Conservation (phyloP, 345 rosid genomes). For the Cardamine chenopodiifolia region DNA sequence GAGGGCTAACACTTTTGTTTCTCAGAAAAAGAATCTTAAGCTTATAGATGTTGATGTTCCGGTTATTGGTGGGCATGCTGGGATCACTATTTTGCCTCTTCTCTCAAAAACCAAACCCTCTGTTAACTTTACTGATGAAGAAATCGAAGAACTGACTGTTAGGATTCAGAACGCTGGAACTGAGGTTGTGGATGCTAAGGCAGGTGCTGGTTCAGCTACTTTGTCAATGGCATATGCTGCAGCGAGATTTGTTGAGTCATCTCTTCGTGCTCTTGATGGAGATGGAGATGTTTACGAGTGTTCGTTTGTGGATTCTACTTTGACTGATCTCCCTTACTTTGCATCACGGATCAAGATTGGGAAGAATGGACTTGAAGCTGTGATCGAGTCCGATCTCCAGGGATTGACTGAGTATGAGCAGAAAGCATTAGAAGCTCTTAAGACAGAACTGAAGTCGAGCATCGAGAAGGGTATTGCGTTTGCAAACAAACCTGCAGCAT, state of each 20-base stretch:
- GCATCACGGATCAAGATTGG: slow-evolving; percentile 90
- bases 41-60: slow-evolving; percentile 94
- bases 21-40: slow-evolving; percentile 83
- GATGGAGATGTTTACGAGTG: slow-evolving; percentile 90
- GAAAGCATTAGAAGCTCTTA: slow-evolving; percentile 79
- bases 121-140: slow-evolving; percentile 71
- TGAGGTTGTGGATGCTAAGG: slow-evolving; percentile 97
- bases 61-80: slow-evolving; percentile 95
- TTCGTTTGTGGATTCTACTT: slow-evolving; percentile 69
- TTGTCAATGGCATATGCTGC: slow-evolving; percentile 98
- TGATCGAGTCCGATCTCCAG: slow-evolving; percentile 68
- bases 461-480: slow-evolving; percentile 85
- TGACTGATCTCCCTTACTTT: slow-evolving; percentile 84
- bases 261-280: slow-evolving; percentile 93
- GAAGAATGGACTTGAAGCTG: slow-evolving; percentile 78
- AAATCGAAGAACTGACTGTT: slow-evolving; percentile 68
- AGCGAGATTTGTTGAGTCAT: slow-evolving; percentile 94
- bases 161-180: slow-evolving; percentile 96
- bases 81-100: slow-evolving; percentile 85
- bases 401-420: slow-evolving; percentile 79
- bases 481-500: slow-evolving; percentile 60
- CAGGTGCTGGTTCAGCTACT: slow-evolving; percentile 96
- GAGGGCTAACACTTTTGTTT: slow-evolving; percentile 88
- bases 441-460: slow-evolving; percentile 79
- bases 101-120: slow-evolving; percentile 81